Conservation (phyloP, 495 filamentous ascomycete genomes). For the Emericellopsis terricola region DNA sequence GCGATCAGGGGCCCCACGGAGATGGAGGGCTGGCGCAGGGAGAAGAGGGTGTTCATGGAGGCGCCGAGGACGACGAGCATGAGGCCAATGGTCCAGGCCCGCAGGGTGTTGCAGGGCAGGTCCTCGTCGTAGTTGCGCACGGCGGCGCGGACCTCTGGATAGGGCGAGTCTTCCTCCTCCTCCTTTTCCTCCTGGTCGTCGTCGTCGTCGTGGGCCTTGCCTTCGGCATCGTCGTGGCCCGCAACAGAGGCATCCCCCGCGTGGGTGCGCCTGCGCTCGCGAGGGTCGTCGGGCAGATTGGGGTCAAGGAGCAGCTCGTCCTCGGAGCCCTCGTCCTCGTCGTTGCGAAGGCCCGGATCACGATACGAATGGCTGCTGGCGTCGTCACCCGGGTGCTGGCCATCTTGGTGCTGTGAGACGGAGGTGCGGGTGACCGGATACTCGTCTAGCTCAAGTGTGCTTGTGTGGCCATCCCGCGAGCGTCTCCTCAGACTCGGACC, state of each 20-base stretch:
- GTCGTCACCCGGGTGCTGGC: too few species aligned
- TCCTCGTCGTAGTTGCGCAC: slow-evolving; percentile 48
- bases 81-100: slow-evolving; percentile 57
- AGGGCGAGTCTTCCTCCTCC: slow-evolving; percentile 41
- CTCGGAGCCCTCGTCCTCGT: slow-evolving; percentile 19
- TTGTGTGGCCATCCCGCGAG: too few species aligned
- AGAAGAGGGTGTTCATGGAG: slow-evolving; percentile 53
- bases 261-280: slow-evolving; percentile 8
- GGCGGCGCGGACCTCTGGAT: slow-evolving; percentile 47
- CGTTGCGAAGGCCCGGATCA: slow-evolving; percentile 7
- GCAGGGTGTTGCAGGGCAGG: slow-evolving; percentile 48
- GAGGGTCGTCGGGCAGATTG: slow-evolving; percentile 24
- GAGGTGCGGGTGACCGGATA: neutral
- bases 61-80: slow-evolving; percentile 46
- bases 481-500: too few species aligned
- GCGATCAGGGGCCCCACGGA: slow-evolving; percentile 48
- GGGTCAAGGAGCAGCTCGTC: slow-evolving; percentile 28
- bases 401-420: neutral
- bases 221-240: slow-evolving; percentile 7
- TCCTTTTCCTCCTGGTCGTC: slow-evolving; percentile 12
- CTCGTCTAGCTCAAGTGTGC: neutral
- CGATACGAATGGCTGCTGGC: too few species aligned
- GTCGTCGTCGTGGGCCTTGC: slow-evolving; percentile 17
- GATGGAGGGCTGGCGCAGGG: slow-evolving; percentile 45
- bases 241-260: too few species aligned